Conservation (phyloP, 768 basidiomycete genomes). For the Panus rudis region DNA sequence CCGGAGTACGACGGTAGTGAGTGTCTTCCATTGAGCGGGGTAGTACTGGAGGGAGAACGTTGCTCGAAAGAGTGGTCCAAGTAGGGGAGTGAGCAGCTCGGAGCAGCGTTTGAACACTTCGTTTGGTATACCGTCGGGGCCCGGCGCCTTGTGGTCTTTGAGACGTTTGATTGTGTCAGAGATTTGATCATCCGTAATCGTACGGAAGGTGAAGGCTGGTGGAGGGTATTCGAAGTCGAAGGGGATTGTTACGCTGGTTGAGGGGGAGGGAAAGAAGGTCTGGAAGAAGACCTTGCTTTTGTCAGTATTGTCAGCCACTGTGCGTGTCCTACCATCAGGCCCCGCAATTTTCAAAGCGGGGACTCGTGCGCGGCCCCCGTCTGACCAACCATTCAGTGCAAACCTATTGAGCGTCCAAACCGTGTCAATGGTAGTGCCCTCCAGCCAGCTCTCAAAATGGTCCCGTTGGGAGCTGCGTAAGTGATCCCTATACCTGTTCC, state of each 20-base stretch:
- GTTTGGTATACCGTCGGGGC: constrained; percentile 25
- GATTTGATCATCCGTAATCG: constrained; percentile 24
- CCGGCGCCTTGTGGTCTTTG: constrained; percentile 28
- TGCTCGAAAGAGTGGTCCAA: constrained; percentile 24
- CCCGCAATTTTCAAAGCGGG: neutral
- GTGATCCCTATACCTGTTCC: neutral
- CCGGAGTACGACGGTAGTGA: constrained; percentile 22
- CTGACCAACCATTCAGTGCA: neutral
- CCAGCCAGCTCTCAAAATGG: neutral
- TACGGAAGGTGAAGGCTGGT: too few relatives aligned
- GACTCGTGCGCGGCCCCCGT: neutral
- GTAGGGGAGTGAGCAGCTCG: constrained; percentile 17
- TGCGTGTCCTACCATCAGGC: neutral
- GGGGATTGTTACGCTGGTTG: too few relatives aligned
- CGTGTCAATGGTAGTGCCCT: neutral
- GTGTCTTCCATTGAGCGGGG: constrained; percentile 23
- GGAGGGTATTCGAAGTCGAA: too few relatives aligned
- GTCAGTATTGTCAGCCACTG: constrained; percentile 12
- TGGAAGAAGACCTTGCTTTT: constrained; percentile 15
- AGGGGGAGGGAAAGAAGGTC: constrained; percentile 21
- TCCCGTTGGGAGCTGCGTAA: neutral
- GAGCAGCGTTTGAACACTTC: constrained; percentile 22
- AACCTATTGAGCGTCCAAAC: neutral
- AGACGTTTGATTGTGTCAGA: constrained; percentile 19
- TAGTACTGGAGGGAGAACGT: constrained; percentile 22